Percentiles rank a stretch among this genome's conserved stretches.
phyloP scores from a whole-genome alignment of 768 basidiomycete species.

The Termitomyces sp. region DNA sequence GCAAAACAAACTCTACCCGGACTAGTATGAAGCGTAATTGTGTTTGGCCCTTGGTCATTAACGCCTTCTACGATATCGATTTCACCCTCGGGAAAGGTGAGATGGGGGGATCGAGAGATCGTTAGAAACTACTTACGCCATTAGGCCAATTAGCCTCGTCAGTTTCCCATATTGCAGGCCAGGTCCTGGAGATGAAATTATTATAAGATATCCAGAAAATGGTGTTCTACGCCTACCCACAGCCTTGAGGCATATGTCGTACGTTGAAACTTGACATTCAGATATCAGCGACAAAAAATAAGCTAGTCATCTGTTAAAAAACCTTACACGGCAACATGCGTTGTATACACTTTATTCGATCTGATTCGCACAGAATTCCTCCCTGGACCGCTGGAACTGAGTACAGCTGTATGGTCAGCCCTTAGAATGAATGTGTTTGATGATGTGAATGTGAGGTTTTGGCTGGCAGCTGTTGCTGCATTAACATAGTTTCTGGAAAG shows the following conservation, averaged over 20 bases:
- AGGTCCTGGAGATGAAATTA: slow-evolving; percentile 17
- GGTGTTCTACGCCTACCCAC: slow-evolving; percentile 29
- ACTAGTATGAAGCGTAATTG: slow-evolving; percentile 31
- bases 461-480: slow-evolving; percentile 31
- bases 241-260: slow-evolving; percentile 52
- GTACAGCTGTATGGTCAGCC: slow-evolving; percentile 40
- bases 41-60: slow-evolving; percentile 32
- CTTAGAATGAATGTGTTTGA: slow-evolving; percentile 47
- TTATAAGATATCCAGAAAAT: neutral
- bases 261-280: slow-evolving; percentile 26
- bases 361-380: slow-evolving; percentile 50
- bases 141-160: slow-evolving; percentile 35
- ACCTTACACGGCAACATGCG: slow-evolving; percentile 49
- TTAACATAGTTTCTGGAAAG: slow-evolving; percentile 34
- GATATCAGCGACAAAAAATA: neutral
- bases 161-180: slow-evolving; percentile 43
- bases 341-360: slow-evolving; percentile 45
- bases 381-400: slow-evolving; percentile 44
- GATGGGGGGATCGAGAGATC: neutral
- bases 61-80: slow-evolving; percentile 38
- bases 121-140: slow-evolving; percentile 12
- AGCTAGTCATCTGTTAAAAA: neutral
- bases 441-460: slow-evolving; percentile 50
- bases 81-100: slow-evolving; percentile 22
- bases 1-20: slow-evolving; percentile 13